A percentile compares a stretch with the other conserved stretches of the same genome.
These are phyloP conservation scores for Alternaria atra DNA, from an alignment of 2,329 filamentous ascomycete species.

Conservation along the genomic window DNA sequence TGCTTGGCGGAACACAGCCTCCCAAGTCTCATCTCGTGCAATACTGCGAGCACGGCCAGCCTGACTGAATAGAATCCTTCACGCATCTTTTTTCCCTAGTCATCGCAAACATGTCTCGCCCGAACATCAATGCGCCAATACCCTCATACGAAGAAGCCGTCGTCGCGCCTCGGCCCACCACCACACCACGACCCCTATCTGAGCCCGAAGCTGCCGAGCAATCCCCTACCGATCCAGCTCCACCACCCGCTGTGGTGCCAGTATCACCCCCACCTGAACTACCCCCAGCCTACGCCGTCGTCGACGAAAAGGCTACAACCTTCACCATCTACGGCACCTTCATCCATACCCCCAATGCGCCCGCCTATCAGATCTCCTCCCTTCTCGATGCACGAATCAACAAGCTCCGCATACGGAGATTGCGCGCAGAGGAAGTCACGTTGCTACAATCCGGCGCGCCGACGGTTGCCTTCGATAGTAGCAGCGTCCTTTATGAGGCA, in stretches of 20 bases:
- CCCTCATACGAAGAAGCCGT: conserved; percentile 31
- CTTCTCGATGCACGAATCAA: conserved; percentile 32
- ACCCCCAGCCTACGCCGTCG: conserved; percentile 35
- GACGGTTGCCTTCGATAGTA: conserved; percentile 32
- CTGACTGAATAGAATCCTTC: not conserved
- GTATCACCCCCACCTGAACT: conserved; percentile 10
- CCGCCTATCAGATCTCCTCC: conserved; percentile 39
- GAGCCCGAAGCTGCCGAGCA: conserved; percentile 3
- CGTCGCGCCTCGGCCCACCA: conserved; percentile 4
- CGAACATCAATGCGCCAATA: conserved; percentile 16
- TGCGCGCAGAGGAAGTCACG: conserved; percentile 31
- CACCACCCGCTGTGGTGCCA: not conserved
- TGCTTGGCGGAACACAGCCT: conserved; percentile 13
- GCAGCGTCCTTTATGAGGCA: conserved; percentile 33
- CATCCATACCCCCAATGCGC: conserved; percentile 33
- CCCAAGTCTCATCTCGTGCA: not conserved
- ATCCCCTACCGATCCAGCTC: not conserved
- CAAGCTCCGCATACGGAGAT: conserved; percentile 31
- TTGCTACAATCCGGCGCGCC: conserved; percentile 19
- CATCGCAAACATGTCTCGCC: conserved; percentile 8
- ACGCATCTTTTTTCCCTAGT: not conserved
- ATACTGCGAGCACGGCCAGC: not conserved
- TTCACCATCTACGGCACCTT: conserved; percentile 39
- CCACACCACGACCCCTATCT: not conserved
- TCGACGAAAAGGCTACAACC: conserved; percentile 32